Evolutionary conservation across 2,329 filamentous ascomycete species (phyloP).

Genomic region (Aspergillus sp.): DNA sequence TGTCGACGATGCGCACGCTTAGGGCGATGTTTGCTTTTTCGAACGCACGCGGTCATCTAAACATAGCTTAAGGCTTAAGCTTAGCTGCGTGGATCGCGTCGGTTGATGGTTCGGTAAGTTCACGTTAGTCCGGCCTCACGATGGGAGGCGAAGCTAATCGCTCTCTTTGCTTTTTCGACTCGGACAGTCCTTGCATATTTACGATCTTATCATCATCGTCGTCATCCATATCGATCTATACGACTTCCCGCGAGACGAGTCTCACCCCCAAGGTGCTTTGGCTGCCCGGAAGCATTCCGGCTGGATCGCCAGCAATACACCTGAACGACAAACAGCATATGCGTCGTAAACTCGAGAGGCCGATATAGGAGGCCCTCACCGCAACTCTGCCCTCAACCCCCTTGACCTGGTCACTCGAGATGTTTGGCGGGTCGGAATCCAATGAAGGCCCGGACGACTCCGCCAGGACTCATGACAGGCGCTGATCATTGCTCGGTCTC

Average conservation of each 20-base stretch:
- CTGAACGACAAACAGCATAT: slow-evolving; percentile 5
- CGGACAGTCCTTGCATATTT: slow-evolving; percentile 9
- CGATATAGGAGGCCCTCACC: slow-evolving; percentile 9
- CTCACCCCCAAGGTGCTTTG: not conserved
- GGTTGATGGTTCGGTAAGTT: not conserved
- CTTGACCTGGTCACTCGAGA: slow-evolving; percentile 2
- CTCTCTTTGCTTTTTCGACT: slow-evolving; percentile 16
- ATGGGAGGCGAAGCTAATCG: slow-evolving; percentile 6
- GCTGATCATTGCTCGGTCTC: slow-evolving; percentile 13
- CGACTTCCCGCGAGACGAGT: not conserved
- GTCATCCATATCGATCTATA: not conserved
- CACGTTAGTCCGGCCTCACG: slow-evolving; percentile 9
- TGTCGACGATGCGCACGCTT: slow-evolving; percentile 9
- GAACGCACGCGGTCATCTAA: slow-evolving; percentile 18
- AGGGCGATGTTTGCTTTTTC: slow-evolving; percentile 21
- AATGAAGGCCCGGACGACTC: not conserved
- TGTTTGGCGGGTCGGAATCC: slow-evolving; percentile 9
- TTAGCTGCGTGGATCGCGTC: slow-evolving; percentile 21
- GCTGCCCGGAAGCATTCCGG: not conserved
- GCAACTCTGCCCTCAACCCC: slow-evolving; percentile 9
- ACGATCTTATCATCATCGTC: slow-evolving; percentile 9
- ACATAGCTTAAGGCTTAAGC: slow-evolving; percentile 28
- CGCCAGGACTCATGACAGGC: slow-evolving; percentile 1
- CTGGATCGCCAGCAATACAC: not conserved
- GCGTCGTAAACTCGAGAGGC: not conserved